phyloP scores from a whole-genome alignment of 1,139 yeast species.

The Scheffersomyces cryptocercus region DNA sequence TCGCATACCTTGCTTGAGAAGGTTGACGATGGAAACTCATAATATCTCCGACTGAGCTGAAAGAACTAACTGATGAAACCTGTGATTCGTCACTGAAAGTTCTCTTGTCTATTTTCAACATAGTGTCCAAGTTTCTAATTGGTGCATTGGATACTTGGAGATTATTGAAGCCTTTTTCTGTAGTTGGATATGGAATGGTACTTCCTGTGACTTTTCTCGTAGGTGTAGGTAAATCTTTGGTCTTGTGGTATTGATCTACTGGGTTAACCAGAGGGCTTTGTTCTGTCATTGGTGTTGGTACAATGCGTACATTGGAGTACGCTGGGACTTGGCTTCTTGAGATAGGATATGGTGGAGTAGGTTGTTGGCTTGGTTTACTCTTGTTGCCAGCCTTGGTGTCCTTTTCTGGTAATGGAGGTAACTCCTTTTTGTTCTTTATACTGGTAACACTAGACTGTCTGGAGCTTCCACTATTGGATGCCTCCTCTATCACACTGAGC shows the following conservation, averaged over 20 bases:
- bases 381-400: conserved; percentile 2
- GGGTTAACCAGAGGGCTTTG: not conserved
- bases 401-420: conserved; percentile 14
- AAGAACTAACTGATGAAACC: conserved; percentile 40
- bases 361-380: not conserved
- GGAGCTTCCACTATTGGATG: conserved; percentile 27
- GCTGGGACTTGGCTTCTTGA: conserved; percentile 2
- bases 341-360: not conserved
- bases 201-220: not conserved
- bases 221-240: not conserved
- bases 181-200: conserved; percentile 10
- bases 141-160: conserved; percentile 15
- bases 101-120: conserved; percentile 27
- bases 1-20: not conserved
- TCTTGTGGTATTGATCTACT: not conserved
- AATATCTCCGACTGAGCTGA: conserved; percentile 38
- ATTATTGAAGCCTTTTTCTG: conserved; percentile 10
- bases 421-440: conserved; percentile 3
- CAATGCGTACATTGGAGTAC: conserved; percentile 5
- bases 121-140: conserved; percentile 2
- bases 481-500: conserved; percentile 47
- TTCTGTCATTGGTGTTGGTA: not conserved
- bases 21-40: conserved; percentile 17
- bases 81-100: conserved; percentile 41
- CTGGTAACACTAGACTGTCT: conserved; percentile 27